Percentiles rank a stretch among this genome's conserved stretches.
These are phyloP conservation scores for Brassica cretica DNA, from an alignment of 345 rosid species.

Conservation along the genomic window DNA sequence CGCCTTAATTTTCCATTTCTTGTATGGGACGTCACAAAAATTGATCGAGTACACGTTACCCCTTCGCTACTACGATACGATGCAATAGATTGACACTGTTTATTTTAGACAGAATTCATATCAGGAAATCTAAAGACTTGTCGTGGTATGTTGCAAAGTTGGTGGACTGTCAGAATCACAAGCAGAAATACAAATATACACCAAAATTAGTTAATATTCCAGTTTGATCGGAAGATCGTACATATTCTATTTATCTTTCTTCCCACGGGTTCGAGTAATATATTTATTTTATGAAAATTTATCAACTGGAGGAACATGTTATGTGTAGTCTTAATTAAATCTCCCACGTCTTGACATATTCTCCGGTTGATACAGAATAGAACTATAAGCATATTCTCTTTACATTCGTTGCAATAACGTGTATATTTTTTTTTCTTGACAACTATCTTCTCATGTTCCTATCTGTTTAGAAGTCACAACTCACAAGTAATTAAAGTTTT, in stretches of 20 bases:
- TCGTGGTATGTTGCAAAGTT: neutral
- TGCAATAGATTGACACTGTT: neutral
- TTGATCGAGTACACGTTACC: slow-evolving; percentile 13
- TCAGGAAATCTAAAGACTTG: neutral
- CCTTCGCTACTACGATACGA: neutral
- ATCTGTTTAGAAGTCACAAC: neutral
- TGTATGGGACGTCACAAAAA: slow-evolving; percentile 26
- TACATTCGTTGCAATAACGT: slow-evolving; percentile 22
- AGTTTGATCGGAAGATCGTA: neutral
- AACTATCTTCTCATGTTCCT: slow-evolving; percentile 1
- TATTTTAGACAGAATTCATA: neutral
- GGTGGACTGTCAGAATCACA: slow-evolving; percentile 14
- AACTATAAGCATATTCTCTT: slow-evolving; percentile 28
- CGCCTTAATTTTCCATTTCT: neutral
- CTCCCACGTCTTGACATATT: slow-evolving; percentile 24
- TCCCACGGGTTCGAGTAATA: neutral
- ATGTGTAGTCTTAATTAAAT: neutral
- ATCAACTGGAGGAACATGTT: neutral
- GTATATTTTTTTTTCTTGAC: slow-evolving; percentile 20
- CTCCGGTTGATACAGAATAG: slow-evolving; percentile 10
- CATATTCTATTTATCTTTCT: neutral
- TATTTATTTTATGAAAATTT: slow-evolving; percentile 3
- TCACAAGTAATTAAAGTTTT: slow-evolving; percentile 11
- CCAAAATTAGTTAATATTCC: neutral
- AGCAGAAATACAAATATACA: neutral